A percentile compares a stretch with the other conserved stretches of the same genome.
Evolutionary conservation across 495 filamentous ascomycete genomes (phyloP).

Genomic region (Aspergillus olivimuriae): DNA sequence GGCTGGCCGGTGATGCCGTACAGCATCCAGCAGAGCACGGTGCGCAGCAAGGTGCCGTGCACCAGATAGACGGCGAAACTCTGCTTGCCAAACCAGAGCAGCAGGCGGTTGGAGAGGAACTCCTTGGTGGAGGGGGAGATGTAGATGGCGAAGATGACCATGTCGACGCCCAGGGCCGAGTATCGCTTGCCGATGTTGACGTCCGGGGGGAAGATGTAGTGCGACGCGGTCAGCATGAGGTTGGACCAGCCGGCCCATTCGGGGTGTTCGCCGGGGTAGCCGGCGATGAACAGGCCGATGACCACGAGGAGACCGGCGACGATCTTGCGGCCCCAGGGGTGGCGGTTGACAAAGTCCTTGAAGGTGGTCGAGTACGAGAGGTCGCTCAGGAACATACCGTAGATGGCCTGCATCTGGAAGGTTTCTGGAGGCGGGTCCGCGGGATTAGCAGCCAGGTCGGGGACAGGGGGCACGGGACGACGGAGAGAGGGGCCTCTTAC

Average conservation of each 20-base stretch:
- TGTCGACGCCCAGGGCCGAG: conserved; percentile 52
- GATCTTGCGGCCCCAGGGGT: conserved; percentile 39
- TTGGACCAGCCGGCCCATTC: conserved; percentile 55
- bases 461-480: background rate
- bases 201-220: conserved; percentile 50
- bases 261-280: conserved; percentile 53
- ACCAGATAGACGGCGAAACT: conserved; percentile 64
- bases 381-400: conserved; percentile 57
- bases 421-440: conserved; percentile 29
- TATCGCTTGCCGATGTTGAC: conserved; percentile 46
- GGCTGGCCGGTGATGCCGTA: conserved; percentile 52
- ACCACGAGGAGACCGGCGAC: conserved; percentile 39
- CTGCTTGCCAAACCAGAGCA: conserved; percentile 63
- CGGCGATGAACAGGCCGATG: conserved; percentile 49
- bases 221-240: conserved; percentile 35
- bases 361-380: conserved; percentile 48
- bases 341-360: conserved; percentile 42
- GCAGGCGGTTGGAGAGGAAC: conserved; percentile 46
- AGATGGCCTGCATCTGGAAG: conserved; percentile 55
- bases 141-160: conserved; percentile 51
- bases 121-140: conserved; percentile 51
- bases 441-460: background rate
- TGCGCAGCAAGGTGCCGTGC: conserved; percentile 58
- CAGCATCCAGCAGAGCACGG: conserved; percentile 57
- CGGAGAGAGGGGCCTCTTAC: conserved; percentile 13